phyloP scores from a whole-genome alignment of 2,329 filamentous ascomycete genomes.

The Annulohypoxylon truncatum region DNA sequence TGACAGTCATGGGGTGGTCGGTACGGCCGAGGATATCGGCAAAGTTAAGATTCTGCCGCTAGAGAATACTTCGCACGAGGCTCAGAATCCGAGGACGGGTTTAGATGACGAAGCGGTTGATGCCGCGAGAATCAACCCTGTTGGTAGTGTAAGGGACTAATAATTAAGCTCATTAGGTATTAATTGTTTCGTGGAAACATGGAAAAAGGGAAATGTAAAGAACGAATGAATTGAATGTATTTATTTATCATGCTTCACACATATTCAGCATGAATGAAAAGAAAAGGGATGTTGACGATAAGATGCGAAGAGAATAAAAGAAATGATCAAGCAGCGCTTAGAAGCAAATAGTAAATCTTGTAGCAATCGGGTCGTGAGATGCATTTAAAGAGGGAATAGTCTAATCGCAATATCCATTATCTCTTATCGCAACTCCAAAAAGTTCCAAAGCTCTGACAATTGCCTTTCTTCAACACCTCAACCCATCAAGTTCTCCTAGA shows the following conservation, averaged over 20 bases:
- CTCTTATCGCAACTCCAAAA: constrained; percentile 30
- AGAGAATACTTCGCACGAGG: neutral
- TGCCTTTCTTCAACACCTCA: neutral
- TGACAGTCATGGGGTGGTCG: constrained; percentile 26
- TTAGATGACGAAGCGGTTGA: constrained; percentile 25
- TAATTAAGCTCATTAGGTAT: neutral
- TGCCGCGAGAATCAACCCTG: constrained; percentile 18
- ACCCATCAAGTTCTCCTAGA: neutral
- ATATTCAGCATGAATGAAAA: neutral
- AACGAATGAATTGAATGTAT: neutral
- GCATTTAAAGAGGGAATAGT: neutral
- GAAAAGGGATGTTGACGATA: no score
- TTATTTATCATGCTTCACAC: neutral
- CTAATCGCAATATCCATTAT: constrained; percentile 13
- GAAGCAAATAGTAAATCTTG: neutral
- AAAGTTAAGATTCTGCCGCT: constrained; percentile 24
- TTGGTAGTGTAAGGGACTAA: constrained; percentile 20
- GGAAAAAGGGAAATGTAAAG: neutral
- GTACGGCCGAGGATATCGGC: constrained; percentile 14
- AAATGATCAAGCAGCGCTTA: neutral
- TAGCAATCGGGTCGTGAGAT: neutral
- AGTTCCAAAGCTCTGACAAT: constrained; percentile 10
- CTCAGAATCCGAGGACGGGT: constrained; percentile 17
- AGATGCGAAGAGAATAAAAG: neutral
- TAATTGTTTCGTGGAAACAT: neutral